Evolutionary conservation across 2,329 filamentous ascomycete species (phyloP), one percentile per base, ranked within the genome.

Genomic region (Clonostachys byssicola): DNA sequence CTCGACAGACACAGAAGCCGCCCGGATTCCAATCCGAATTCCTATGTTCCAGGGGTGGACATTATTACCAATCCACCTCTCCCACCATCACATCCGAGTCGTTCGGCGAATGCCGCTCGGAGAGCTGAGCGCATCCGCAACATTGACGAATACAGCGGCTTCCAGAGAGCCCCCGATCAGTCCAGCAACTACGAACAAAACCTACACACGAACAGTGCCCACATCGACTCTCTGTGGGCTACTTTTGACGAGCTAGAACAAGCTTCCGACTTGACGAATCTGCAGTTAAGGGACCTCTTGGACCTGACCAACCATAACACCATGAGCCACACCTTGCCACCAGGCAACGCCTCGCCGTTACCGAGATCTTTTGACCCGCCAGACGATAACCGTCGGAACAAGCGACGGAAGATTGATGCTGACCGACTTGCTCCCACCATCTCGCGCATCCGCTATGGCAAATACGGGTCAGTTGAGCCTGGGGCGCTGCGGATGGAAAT

Each of bases 401-500:
- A 91, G 64, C 80, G 87, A 42, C 78, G 86, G 52, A 90, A 88
- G 62, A 64, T 90, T 36, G 86, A 89, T 56, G 74, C 79, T 2
- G 85, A 88, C 51, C 74, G 75, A 42, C 65, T 73, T 13, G 66
- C 73, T 23, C 66, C 73, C 7, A 62, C 63, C 38, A 77, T 74
- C 54, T 71, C 68, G 50, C 80, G 76, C 3, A 89, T 92, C 61
- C 85, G 80, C 52, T 97, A 96, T 63, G 92, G 92, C 18, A 85
- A 84, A 57, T 90, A 86, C 63, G 92, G 92, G 16, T 92, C 96
- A 66, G 87, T 95, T 14, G 88, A 94, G 50, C 81, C 89, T 1
- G 92, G 91, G 5, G 78, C 81, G 53, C 71, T 96, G 58, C 85
- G 79, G 51, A 90, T 96, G 88, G 88, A 96, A 61, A 84, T 96